phyloP scores from a whole-genome alignment of 2,329 filamentous ascomycete species.

The Penicillium hesseltinei region DNA sequence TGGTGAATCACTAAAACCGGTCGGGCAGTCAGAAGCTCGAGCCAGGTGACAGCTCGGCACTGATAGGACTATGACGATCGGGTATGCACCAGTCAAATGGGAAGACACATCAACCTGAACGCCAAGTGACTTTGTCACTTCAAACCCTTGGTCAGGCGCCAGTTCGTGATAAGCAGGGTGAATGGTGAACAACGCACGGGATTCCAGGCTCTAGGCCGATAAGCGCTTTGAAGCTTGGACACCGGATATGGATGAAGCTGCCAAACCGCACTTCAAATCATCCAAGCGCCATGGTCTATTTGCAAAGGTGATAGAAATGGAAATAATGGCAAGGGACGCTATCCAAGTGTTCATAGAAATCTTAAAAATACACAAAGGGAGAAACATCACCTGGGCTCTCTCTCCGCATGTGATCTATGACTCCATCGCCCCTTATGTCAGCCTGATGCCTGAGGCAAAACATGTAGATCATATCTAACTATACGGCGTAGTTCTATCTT shows the following conservation, averaged over 20 bases:
- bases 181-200: constrained; percentile 6
- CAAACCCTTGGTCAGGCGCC: constrained; percentile 14
- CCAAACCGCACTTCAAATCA: background rate
- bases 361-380: background rate
- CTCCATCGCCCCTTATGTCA: constrained; percentile 1
- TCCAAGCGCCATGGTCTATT: constrained; percentile 4
- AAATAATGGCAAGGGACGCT: background rate
- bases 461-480: background rate
- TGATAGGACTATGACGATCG: constrained; percentile 18
- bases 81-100: constrained; percentile 10
- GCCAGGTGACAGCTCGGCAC: constrained; percentile 22
- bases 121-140: constrained; percentile 17
- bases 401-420: constrained; percentile 5
- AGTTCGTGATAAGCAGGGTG: background rate
- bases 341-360: background rate
- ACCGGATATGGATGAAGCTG: constrained; percentile 1
- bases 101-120: constrained; percentile 14
- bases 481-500: background rate
- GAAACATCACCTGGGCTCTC: constrained; percentile 5
- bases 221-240: constrained; percentile 11
- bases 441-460: background rate
- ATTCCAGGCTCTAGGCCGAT: constrained; percentile 9
- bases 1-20: constrained; percentile 8
- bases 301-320: background rate
- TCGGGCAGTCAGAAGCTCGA: constrained; percentile 14